phyloP scores from a whole-genome alignment of 2,329 filamentous ascomycete genomes.

The Tolypocladium pustulatum region DNA sequence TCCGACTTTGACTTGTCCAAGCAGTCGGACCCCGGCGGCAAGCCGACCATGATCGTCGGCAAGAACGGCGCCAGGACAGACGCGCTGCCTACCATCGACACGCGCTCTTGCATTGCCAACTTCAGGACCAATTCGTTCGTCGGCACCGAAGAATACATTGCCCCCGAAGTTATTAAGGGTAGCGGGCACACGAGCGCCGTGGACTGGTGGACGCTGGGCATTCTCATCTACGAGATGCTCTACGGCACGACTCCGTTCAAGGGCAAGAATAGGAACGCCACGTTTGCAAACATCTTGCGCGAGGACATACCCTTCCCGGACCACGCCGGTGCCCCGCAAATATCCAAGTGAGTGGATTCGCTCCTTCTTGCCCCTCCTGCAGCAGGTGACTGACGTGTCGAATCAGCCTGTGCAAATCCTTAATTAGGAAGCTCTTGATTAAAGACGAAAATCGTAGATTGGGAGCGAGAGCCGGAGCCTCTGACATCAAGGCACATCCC shows the following conservation, averaged over 20 bases:
- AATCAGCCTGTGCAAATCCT: conserved; percentile 78
- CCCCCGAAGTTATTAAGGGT: conserved; percentile 96
- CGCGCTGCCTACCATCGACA: conserved; percentile 92
- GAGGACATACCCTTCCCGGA: conserved; percentile 97
- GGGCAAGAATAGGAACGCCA: conserved; percentile 96
- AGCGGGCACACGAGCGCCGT: conserved; percentile 97
- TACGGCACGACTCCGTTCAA: conserved; percentile 99
- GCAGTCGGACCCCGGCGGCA: conserved; percentile 90
- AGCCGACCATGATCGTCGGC: conserved; percentile 94
- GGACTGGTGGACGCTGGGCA: conserved; percentile 98
- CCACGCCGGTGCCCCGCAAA: conserved; percentile 69
- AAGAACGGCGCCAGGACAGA: conserved; percentile 79
- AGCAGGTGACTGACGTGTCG: not conserved
- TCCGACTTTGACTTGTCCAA: conserved; percentile 98
- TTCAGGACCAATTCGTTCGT: conserved; percentile 98
- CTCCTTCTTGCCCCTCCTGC: not conserved
- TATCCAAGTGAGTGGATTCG: conserved; percentile 65
- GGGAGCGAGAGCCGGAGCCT: conserved; percentile 87
- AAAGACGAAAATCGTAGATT: conserved; percentile 93
- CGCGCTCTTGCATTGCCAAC: conserved; percentile 94
- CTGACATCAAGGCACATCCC: conserved; percentile 89
- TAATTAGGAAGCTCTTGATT: conserved; percentile 93
- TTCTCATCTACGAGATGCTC: conserved; percentile 97
- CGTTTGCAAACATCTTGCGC: conserved; percentile 91
- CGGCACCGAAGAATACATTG: conserved; percentile 97